phyloP scores from a whole-genome alignment of 2,329 filamentous ascomycete genomes.

The Plenodomus lindquistii region DNA sequence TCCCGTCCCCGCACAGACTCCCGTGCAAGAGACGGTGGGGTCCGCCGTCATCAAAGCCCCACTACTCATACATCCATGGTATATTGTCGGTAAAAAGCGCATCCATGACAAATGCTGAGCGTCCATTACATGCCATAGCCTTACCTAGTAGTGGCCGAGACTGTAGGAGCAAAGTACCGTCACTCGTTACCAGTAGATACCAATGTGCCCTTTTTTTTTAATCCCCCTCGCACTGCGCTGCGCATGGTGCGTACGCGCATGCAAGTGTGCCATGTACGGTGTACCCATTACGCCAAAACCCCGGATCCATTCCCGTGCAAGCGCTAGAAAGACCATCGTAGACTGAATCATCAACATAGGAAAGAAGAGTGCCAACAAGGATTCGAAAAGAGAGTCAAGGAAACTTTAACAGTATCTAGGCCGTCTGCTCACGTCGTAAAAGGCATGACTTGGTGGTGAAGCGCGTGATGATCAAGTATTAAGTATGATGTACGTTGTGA shows the following conservation, averaged over 20 bases:
- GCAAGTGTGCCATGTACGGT: conserved; percentile 12
- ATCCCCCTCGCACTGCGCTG: conserved; percentile 32
- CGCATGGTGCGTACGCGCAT: conserved; percentile 33
- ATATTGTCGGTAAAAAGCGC: conserved; percentile 6
- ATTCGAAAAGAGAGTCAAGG: background rate
- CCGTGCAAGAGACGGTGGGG: background rate
- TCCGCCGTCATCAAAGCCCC: conserved; percentile 1
- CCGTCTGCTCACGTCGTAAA: conserved; percentile 32
- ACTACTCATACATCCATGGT: conserved; percentile 1
- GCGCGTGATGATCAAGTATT: conserved; percentile 27
- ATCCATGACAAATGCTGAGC: conserved; percentile 12
- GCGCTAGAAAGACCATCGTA: conserved; percentile 12
- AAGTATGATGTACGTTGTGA: conserved; percentile 28
- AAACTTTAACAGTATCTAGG: conserved; percentile 14
- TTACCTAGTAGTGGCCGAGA: background rate
- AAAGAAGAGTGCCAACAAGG: conserved; percentile 4
- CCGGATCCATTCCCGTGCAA: conserved; percentile 23
- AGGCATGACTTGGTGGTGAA: conserved; percentile 22
- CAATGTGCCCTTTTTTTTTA: conserved; percentile 13
- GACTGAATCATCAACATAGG: conserved; percentile 7
- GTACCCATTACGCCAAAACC: conserved; percentile 22
- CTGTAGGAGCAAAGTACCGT: conserved; percentile 24
- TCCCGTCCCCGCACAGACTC: conserved; percentile 6
- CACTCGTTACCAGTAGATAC: conserved; percentile 21
- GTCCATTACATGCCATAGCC: background rate